These are phyloP conservation scores for Zasmidium citrigriseum DNA, from an alignment of 2,329 filamentous ascomycete genomes.

Conservation along the genomic window DNA sequence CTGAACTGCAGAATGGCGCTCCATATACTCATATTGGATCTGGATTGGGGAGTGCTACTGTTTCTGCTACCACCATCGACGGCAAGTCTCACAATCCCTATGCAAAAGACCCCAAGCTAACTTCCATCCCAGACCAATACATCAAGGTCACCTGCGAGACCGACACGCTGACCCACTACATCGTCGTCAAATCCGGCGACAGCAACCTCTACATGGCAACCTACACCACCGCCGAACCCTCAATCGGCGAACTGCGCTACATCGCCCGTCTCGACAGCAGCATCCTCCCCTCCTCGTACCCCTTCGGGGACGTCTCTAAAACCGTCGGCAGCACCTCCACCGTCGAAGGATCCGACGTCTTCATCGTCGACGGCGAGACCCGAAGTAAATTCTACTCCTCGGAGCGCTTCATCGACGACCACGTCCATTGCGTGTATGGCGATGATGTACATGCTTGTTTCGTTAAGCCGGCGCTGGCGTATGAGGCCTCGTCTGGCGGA, in stretches of 20 bases:
- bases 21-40: slow-evolving; percentile 18
- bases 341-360: slow-evolving; percentile 57
- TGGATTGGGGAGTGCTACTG: slow-evolving; percentile 12
- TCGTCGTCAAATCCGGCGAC: slow-evolving; percentile 13
- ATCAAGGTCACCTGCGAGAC: slow-evolving; percentile 18
- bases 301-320: slow-evolving; percentile 39
- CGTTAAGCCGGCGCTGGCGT: slow-evolving; percentile 52
- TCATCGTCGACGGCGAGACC: slow-evolving; percentile 61
- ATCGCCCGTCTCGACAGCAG: slow-evolving; percentile 17
- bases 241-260: slow-evolving; percentile 17
- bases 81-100: slow-evolving; percentile 5
- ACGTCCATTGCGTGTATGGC: slow-evolving; percentile 62
- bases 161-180: slow-evolving; percentile 16
- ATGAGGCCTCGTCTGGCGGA: slow-evolving; percentile 65
- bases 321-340: slow-evolving; percentile 53
- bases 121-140: slow-evolving; percentile 8
- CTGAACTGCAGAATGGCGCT: slow-evolving; percentile 8
- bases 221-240: slow-evolving; percentile 18
- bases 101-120: not conserved
- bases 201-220: slow-evolving; percentile 21
- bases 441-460: slow-evolving; percentile 61
- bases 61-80: slow-evolving; percentile 11
- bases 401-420: slow-evolving; percentile 69
- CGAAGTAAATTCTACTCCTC: slow-evolving; percentile 71
- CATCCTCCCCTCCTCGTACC: slow-evolving; percentile 13